Base-by-base conservation (phyloP, 2,329 filamentous ascomycete genomes). In the Clarireedia hainanense region DNA sequence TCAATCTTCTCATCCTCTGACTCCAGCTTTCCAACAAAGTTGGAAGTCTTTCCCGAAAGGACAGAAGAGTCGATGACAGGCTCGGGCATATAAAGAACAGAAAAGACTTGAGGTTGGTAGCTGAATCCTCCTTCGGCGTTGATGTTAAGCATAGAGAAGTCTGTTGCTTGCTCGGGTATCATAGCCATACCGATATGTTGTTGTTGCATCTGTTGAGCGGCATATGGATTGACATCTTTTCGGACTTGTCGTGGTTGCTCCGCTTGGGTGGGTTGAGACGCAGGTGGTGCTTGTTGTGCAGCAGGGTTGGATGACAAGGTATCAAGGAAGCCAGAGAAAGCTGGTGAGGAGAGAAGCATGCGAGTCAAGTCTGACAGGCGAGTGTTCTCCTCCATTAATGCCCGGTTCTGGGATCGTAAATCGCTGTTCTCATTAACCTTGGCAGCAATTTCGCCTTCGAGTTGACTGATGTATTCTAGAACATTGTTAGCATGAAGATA, bases 381-480 rank as follows among this genome's bases (percentile, higher is more conserved):
- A 68, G 85, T 85, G 73, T 95, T 95, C 77, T 96, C 91, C 47
- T 95, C 89, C 63, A 83, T 75, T 17, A 99, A 80, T 39, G 87
- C 84, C 49, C 83, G 81, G 76, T 96, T 97, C 72, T 95, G 85
- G 37, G 80, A 74, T 60, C 88, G 86, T 36, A 96, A 80, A 47
- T 91, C 87, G 61, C 86, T 86, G 63, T 87, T 86, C 76, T 97
- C 92, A 62, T 85, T 88, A 42, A 86, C 84, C 75, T 94, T 95
- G 67, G 77, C 78, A 54, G 89, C 86, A 64, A 96, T 87, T 71
- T 97, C 92, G 60, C 81, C 79, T 76, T 99, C 94, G 15, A 99
- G 87, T 72, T 97, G 91, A 60, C 84, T 82, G 69, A 99, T 97
- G 76, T 97, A 97, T 80, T 97, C 94, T 97, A 67, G 43, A 26